Evolutionary conservation across 2,329 filamentous ascomycete species (phyloP).

Genomic region (Ophiostoma pallidulum): DNA sequence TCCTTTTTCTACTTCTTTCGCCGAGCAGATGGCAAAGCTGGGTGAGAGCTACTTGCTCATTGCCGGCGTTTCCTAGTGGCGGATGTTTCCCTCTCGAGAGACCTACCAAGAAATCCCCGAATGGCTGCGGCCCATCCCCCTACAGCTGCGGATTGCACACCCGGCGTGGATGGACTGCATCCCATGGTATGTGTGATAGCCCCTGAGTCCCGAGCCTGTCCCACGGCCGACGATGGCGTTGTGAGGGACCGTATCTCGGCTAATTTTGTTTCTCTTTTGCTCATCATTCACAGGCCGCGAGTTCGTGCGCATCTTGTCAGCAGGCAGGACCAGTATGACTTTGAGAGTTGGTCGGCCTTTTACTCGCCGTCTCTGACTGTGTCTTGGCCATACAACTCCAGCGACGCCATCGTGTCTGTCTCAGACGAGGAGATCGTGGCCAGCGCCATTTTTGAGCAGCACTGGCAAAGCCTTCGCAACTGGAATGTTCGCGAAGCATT

Average conservation of each 20-base stretch:
- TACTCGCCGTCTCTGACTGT: not conserved
- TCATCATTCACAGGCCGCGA: too few relatives aligned
- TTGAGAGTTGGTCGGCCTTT: not conserved
- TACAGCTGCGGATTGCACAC: not conserved
- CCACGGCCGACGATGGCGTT: too few relatives aligned
- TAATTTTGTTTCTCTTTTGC: too few relatives aligned
- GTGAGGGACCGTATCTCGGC: too few relatives aligned
- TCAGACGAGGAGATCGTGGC: not conserved
- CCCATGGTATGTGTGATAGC: too few relatives aligned
- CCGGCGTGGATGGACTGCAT: conserved; percentile 3
- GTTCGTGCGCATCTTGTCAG: not conserved
- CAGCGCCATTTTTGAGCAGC: conserved; percentile 2
- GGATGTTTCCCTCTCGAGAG: not conserved
- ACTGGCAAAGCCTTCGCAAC: not conserved
- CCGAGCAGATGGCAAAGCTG: too few relatives aligned
- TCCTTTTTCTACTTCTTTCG: too few relatives aligned
- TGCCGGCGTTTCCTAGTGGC: not conserved
- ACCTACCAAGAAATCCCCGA: not conserved
- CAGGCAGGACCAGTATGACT: conserved; percentile 1
- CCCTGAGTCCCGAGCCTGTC: too few relatives aligned
- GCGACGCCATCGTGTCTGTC: not conserved
- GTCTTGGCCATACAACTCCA: not conserved
- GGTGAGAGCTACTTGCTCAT: not conserved
- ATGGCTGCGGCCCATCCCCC: conserved; percentile 1
- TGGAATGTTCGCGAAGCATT: not conserved